Percentiles rank a stretch among this genome's conserved stretches.
These are phyloP conservation scores for Neopestalotiopsis sp. DNA, from an alignment of 2,329 filamentous ascomycete genomes.

Conservation along the genomic window DNA sequence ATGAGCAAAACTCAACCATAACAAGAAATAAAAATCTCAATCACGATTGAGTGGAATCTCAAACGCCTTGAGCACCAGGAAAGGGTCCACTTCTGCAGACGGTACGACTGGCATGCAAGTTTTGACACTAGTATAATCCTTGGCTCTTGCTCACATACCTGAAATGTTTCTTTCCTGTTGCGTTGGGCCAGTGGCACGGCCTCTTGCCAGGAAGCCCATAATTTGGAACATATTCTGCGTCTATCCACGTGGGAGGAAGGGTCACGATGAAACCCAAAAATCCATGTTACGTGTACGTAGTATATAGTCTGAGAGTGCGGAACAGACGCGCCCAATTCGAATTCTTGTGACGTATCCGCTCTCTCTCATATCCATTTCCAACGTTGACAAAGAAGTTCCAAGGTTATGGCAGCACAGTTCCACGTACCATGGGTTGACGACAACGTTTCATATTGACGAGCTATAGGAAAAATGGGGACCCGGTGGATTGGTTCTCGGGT, in stretches of 20 bases:
- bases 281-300: not conserved
- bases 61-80: not conserved
- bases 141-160: not conserved
- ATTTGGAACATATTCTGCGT: not conserved
- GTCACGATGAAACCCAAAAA: not conserved
- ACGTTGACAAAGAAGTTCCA: not conserved
- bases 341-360: too few species aligned
- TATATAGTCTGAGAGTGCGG: not conserved
- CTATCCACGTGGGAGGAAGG: not conserved
- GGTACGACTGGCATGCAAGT: not conserved
- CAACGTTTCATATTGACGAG: not conserved
- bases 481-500: not conserved
- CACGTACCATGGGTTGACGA: not conserved
- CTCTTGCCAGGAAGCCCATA: not conserved
- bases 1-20: too few species aligned
- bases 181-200: not conserved
- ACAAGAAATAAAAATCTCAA: not conserved
- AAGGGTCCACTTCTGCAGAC: not conserved
- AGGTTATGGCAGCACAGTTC: not conserved
- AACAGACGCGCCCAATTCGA: not conserved
- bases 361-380: too few species aligned
- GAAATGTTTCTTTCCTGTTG: not conserved
- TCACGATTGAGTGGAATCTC: not conserved
- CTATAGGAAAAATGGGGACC: conserved; percentile 4
- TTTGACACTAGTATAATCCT: not conserved